phyloP scores from a whole-genome alignment of 257 asterid species.

The Solanum appendiculatum region DNA sequence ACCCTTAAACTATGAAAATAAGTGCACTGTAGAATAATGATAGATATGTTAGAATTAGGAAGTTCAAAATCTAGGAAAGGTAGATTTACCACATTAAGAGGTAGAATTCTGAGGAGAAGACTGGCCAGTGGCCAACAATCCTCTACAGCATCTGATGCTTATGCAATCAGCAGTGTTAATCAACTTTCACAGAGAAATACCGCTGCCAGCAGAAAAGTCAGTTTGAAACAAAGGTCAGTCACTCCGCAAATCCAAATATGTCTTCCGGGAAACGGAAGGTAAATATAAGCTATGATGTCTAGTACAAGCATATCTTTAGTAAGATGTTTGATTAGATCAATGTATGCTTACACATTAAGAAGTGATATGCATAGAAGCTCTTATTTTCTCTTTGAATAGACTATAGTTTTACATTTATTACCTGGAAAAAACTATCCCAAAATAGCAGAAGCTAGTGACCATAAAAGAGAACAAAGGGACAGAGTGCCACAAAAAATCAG shows the following conservation, averaged over 20 bases:
- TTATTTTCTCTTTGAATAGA: neutral
- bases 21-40: neutral
- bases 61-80: neutral
- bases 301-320: neutral
- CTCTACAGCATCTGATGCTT: neutral
- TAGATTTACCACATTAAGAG: neutral
- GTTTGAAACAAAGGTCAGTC: neutral
- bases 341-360: neutral
- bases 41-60: neutral
- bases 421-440: neutral
- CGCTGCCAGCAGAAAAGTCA: neutral
- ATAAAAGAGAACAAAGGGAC: neutral
- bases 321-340: neutral
- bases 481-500: neutral
- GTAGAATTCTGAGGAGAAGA: neutral
- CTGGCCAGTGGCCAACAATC: neutral
- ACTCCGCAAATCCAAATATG: neutral
- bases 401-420: neutral
- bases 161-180: neutral
- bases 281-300: neutral
- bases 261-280: neutral
- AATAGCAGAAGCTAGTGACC: neutral
- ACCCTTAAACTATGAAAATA: neutral
- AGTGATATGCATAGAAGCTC: neutral
- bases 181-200: neutral